phyloP scores from a whole-genome alignment of 345 rosid genomes.

The Odontarrhena argentea region DNA sequence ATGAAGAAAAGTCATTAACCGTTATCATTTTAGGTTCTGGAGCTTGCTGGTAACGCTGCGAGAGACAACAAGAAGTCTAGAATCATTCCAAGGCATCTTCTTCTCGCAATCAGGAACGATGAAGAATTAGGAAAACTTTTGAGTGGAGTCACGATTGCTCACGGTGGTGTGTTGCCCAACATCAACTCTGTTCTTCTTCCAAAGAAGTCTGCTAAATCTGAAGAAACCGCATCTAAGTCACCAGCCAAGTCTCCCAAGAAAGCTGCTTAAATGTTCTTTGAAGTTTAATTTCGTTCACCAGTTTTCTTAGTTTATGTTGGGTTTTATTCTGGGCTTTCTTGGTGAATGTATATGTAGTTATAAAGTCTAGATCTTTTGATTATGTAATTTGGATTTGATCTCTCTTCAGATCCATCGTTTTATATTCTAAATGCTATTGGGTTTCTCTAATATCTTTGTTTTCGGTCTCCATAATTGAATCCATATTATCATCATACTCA shows the following conservation, averaged over 20 bases:
- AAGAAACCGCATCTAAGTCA: conserved; percentile 62
- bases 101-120: conserved; percentile 72
- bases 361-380: neutral
- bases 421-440: neutral
- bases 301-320: neutral
- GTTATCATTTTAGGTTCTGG: conserved; percentile 52
- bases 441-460: too few species aligned
- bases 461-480: too few species aligned
- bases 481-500: too few species aligned
- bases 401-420: conserved; percentile 10
- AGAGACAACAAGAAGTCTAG: conserved; percentile 79
- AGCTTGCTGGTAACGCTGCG: conserved; percentile 81
- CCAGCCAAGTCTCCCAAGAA: conserved; percentile 49
- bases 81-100: conserved; percentile 73
- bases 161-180: conserved; percentile 81
- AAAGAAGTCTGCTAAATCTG: conserved; percentile 56
- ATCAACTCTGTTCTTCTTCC: conserved; percentile 76
- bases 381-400: conserved; percentile 13
- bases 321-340: neutral
- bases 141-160: conserved; percentile 74
- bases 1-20: too few species aligned
- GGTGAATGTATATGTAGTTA: conserved; percentile 14
- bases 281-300: neutral
- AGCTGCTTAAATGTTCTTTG: neutral
- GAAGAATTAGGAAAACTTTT: conserved; percentile 77